Evolutionary conservation across 2,329 filamentous ascomycete genomes (phyloP), one percentile per base, ranked within the genome.

Genomic region (Venturia pyrina): DNA sequence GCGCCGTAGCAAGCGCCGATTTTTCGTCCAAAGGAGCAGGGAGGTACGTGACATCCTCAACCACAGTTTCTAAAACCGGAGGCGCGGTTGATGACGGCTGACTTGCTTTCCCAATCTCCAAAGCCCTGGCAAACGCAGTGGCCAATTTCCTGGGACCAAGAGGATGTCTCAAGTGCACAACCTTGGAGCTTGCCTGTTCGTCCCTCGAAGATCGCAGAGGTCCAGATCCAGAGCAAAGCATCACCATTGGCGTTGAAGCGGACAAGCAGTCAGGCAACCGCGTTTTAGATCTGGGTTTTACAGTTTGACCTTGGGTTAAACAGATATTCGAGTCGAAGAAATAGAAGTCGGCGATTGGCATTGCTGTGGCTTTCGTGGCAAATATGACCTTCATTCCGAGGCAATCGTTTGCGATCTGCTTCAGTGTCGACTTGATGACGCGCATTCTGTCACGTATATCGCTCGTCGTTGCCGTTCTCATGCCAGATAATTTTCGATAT

Each of bases 291-390:
- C 24, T 53, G 17, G 62, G 28, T 7, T 64, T 34, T 13, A 21
- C 34, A 13, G 34, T 0, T n/a, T 65, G 46, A 15, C 44, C 59
- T 40, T 40, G 37, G 13, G 7, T 40, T 13, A 13, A 40, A 11
- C 65, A 5, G 19, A 66, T 50, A 28, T 63, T n/a, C 41, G 24
- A 37, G 37, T 66, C 65, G 21, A 66, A 28, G 46, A 65, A 66
- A 46, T 66, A 66, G 2, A 66, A 10, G 34, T 66, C 60, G 17
- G 65, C 65, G 8, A 5, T n/a, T 15, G 46, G 46, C 17, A 57
- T 19, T 34, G 50, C 24, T 17, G 10, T 43, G 10, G 10, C 5
- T 41, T 40, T 46, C 24, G 40, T 41, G 28, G 17, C 40, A 15
- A 48, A 44, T n/a, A 57, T 17, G 32, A 66, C 13, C 10, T 53